Evolutionary conservation across 2,329 filamentous ascomycete species (phyloP).

Genomic region (Pestalotiopsis sp.): DNA sequence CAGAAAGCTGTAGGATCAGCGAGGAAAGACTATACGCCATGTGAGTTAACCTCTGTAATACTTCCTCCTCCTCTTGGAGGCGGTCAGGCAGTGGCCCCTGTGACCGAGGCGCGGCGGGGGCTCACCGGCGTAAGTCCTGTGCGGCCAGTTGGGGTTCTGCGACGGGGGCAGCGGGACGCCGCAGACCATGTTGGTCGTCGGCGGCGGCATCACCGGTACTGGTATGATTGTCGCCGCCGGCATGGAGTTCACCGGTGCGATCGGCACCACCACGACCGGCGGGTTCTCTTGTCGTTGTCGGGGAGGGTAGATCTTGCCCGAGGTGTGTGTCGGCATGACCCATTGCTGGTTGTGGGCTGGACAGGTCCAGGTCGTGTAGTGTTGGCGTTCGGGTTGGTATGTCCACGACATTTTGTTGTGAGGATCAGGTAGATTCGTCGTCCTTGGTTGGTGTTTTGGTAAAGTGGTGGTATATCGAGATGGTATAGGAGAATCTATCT

Average conservation of each 20-base stretch:
- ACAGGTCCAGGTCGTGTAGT: constrained; percentile 7
- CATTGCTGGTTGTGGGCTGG: neutral
- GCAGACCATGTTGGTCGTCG: neutral
- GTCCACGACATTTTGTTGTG: neutral
- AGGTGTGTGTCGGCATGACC: neutral
- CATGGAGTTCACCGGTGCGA: neutral
- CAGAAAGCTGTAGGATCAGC: neutral
- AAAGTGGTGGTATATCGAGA: neutral
- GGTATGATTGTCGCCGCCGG: neutral
- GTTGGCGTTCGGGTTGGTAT: neutral
- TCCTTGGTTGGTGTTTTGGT: neutral
- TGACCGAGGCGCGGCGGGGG: neutral
- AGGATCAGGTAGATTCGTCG: neutral
- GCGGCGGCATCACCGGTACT: neutral
- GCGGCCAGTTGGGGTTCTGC: neutral
- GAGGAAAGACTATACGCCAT: neutral
- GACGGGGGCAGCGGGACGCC: neutral
- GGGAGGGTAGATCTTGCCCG: neutral
- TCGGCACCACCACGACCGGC: neutral
- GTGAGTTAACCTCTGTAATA: constrained; percentile 1
- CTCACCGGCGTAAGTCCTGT: neutral
- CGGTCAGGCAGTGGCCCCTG: neutral
- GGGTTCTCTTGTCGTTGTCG: neutral
- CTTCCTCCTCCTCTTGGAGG: neutral
- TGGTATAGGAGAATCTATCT: neutral